Conservation (phyloP, 805 yeast species). For the Osmozyma mogii region DNA sequence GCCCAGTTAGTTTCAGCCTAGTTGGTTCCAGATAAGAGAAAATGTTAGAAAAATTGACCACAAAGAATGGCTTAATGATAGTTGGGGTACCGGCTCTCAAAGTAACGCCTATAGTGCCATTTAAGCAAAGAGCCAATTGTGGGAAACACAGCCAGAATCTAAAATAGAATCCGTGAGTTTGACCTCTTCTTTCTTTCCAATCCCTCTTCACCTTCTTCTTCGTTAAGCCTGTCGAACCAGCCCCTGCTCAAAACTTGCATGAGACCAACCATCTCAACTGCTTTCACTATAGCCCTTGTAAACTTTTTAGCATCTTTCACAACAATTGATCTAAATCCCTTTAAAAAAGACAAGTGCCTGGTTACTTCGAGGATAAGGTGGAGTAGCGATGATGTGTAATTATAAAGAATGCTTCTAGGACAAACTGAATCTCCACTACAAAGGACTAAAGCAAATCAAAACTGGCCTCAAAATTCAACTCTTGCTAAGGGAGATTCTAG, state of each 20-base stretch:
- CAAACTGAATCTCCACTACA: too few relatives aligned
- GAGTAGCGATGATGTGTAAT: too few relatives aligned
- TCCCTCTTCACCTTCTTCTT: conserved; percentile 20
- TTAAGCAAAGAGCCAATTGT: conserved; percentile 88
- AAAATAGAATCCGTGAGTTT: conserved; percentile 60
- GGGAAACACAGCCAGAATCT: conserved; percentile 71
- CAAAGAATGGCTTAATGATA: conserved; percentile 88
- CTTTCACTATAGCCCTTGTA: conserved; percentile 70
- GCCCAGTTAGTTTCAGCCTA: too few relatives aligned
- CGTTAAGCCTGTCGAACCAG: conserved; percentile 74
- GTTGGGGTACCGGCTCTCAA: conserved; percentile 83
- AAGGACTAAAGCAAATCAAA: too few relatives aligned
- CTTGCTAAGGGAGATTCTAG: too few relatives aligned
- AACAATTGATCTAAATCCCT: conserved; percentile 94
- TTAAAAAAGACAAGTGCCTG: too few relatives aligned
- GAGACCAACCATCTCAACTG: conserved; percentile 74
- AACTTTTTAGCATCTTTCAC: conserved; percentile 74
- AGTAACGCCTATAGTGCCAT: conserved; percentile 90
- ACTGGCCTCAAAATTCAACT: too few relatives aligned
- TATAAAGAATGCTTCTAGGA: too few relatives aligned
- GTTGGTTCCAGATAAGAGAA: too few relatives aligned
- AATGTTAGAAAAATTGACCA: conserved; percentile 92
- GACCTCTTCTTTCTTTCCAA: too few relatives aligned
- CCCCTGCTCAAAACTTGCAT: conserved; percentile 87
- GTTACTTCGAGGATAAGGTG: too few relatives aligned